Evolutionary conservation across 371 early-diverging fungal species (phyloP), one percentile per base, ranked within the genome.

Genomic region (Apophysomyces trapeziformis): DNA sequence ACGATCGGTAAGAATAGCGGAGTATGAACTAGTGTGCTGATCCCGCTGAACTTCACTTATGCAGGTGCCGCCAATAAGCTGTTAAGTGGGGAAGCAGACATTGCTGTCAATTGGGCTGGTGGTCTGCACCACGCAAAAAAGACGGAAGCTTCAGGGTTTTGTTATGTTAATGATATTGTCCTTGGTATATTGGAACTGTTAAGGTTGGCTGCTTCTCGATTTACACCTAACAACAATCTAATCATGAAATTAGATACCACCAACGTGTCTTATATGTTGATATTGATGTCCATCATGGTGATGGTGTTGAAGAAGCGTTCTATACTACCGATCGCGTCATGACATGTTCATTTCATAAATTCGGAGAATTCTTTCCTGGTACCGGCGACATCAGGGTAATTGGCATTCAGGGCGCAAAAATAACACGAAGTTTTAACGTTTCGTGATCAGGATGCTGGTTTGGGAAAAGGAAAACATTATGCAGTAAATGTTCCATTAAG

Each of bases 291-390:
- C 99, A 99, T 75, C 98, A 99, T 76, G 99, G 99, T 26, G 99
- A 98, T 78, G 99, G 98, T 46, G 99, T 99, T 11, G 92, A 95
- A 63, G 99, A 99, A 82, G 99, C 99, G 1, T 99, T 99, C 80
- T 97, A 96, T 76, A 90, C 92, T 6, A 94, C 96, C 5, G 97
- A 98, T 76, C 87, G 99, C 35, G 99, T 99, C 56, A 95, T 97
- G 96, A 96, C 98, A 0, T 91, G 93, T 8, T 93, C 93, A 21
- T 97, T 99, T 76, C 99, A 99, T 81, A 96, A 96, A 84, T 96
- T 92, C 75, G 98, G 98, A 57, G 93, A 96, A 60, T 99, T 98
- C 70, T 96, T 96, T 67, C 99, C 99, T 2, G 98, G 98, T 5
- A 97, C 99, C 1, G 90, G 95, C 9, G 72, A 72, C 58, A 67